Evolutionary conservation across 352 stramenopile genomes (phyloP), one percentile per base, ranked within the genome.

Genomic region (Globisporangium paddicum): DNA sequence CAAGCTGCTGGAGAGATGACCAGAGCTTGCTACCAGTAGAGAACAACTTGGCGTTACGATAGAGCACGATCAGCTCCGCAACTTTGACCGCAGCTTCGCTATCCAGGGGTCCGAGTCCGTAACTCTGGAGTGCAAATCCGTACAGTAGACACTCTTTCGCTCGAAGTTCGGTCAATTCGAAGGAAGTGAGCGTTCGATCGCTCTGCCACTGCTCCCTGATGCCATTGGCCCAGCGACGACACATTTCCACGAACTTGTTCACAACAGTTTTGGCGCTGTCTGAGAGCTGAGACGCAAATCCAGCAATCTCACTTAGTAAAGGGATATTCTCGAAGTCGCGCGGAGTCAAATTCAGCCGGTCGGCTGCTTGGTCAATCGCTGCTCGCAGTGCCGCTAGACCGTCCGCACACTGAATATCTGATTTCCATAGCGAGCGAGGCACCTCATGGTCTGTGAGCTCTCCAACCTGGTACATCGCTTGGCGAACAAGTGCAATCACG

Each of bases 401-500:
- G 0, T 49, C 14, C n/a, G 18, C 30, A 13, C 62, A 7, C 16
- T 56, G 35, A 49, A 89, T 67, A 5, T 86, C 74, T 0, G 40
- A 52, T 21, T 84, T 82, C 76, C 79, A 86, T 0, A 69, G 13
- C 0, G 71, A 32, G 1, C 58, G 28, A 3, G 75, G 71, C 0
- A 37, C 21, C 0, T 35, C 38, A 10, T 73, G 65, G 19, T 79
- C 62, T 3, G 70, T 75, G 5, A 89, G 45, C 34, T 60, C 40
- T 3, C 79, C 76, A 1, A 82, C 57, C 41, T 87, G 72, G 18
- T 73, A 86, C 14, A 87, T 44, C 11, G 71, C 70, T 62, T 87
- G 76, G 1, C 67, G 67, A 5, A 86, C 64, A 9, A 86, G 53
- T 10, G 42, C 66, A 25, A 34, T 25, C 5, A 89, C 75, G 21